Base-by-base conservation (phyloP, 345 rosid species). In the Turritis glabra region DNA sequence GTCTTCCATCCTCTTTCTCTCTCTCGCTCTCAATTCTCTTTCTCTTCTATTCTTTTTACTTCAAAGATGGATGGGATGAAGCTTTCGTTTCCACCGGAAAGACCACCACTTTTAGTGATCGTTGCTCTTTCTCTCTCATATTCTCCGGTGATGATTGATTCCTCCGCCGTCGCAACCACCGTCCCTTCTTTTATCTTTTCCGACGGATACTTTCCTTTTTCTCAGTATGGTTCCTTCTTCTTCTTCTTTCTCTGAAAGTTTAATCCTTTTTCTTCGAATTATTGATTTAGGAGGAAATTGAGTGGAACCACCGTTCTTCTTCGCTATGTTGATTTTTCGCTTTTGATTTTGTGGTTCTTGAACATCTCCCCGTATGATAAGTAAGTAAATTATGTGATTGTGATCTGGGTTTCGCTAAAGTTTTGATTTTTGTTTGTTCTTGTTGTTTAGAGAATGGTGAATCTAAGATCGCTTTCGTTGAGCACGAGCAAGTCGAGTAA, bases 61-160 rank as follows among this genome's bases (percentile, higher is more conserved):
- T n/a, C 70, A 29, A 67, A 27, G 11, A 79, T 79, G 74, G 86
- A 82, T 80, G 88, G 72, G 64, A 64, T 88, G 9, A 79, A 82
- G 81, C 71, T 90, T 54, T 84, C 80, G 1, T 89, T 86, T 68
- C 40, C 90, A 1, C 77, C 85, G 0, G 92, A 90, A 4, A 70
- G 72, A 32, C 97, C 91, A 21, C 90, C 95, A 0, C 82, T 93
- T 8, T 58, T 89, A 2, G 89, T 87, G 54, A 84, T 90, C 48
- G 82, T 69, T 46, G 93, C 96, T 3, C 84, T 86, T 23, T 80
- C 81, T 79, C 69, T 90, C 62, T 81, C 89, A 3, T 69, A 75
- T 14, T 29, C 87, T 67, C 27, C 80, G 33, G 53, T 86, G 0
- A 69, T 78, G 1, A 13, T 71, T 3, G 81, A 82, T 21, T 30